Base-by-base conservation (phyloP, 495 filamentous ascomycete species). In the Aspergillus panamensis region DNA sequence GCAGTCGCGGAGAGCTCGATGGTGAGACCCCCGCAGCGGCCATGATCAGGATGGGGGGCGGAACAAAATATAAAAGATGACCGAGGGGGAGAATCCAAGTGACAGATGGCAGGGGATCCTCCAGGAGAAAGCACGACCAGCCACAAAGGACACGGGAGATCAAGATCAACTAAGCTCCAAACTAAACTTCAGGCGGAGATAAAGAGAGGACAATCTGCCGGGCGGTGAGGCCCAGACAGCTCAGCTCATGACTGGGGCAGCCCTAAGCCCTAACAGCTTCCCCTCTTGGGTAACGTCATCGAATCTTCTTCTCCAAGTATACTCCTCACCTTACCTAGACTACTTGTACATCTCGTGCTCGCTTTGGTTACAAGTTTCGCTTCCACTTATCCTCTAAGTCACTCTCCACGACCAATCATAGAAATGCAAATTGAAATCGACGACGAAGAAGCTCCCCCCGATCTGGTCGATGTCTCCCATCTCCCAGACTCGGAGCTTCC, bases 1-100 rank as follows among this genome's bases (percentile, higher is more conserved):
- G 91, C 12, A 96, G 84, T 65, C 91, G 87, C 45, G 90, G 91
- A 31, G 91, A 95, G 71, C 84, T 90, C 54, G 88, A 85, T 45
- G 90, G 84, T 77, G 79, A 81, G 79, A 83, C 82, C 79, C 70
- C 75, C 61, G 71, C 71, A 63, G 80, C 68, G 67, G 79, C 72
- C 76, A 82, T 82, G 58, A 59, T 69, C 50, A 62, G 59, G 60
- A 30, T 32, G 25, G 14, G 48, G 49, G 53, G 35, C n/a, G 43
- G 48, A 12, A 32, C 31, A 53, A 19, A 30, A 51, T 25, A 42
- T 52, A 45, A 44, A 53, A 17, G 45, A 54, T 47, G 45, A 59
- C 50, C 48, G 60, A 59, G 59, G 54, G 66, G 66, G 56, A 54
- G 62, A 21, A 68, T 65, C 55, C 53, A 61, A 62, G 59, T 61